Conservation (phyloP, 108 stramenopile species). For the Conticribra guillardii region DNA sequence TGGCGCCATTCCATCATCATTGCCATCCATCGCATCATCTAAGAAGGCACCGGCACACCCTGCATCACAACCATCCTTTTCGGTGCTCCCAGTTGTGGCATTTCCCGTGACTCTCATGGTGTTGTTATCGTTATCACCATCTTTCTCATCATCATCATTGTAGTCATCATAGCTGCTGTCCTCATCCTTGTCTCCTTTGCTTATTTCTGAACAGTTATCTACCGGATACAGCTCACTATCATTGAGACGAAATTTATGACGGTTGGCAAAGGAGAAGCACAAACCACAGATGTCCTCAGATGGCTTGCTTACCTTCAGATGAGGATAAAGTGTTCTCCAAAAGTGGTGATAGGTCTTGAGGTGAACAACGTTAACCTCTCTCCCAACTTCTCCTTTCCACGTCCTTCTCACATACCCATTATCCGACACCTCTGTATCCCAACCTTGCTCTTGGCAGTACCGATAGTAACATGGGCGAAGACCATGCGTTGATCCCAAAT, state of each 20-base stretch:
- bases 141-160: no score
- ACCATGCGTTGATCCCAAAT: neutral
- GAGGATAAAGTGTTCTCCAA: conserved; percentile 7
- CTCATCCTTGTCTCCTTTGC: neutral
- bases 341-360: neutral
- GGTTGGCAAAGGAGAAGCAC: conserved; percentile 8
- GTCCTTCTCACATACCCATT: neutral
- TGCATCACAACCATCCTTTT: neutral
- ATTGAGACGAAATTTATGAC: conserved; percentile 4
- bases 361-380: neutral
- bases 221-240: neutral
- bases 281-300: conserved; percentile 5
- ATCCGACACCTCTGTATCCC: neutral
- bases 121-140: no score
- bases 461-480: neutral
- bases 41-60: neutral
- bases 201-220: neutral
- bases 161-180: no score
- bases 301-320: conserved; percentile 7
- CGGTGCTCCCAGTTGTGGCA: no score
- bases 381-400: neutral
- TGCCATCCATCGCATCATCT: neutral
- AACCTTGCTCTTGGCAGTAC: neutral
- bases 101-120: no score
- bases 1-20: neutral